Base-by-base conservation (phyloP, 2,329 filamentous ascomycete genomes). In the Botrytis porri region DNA sequence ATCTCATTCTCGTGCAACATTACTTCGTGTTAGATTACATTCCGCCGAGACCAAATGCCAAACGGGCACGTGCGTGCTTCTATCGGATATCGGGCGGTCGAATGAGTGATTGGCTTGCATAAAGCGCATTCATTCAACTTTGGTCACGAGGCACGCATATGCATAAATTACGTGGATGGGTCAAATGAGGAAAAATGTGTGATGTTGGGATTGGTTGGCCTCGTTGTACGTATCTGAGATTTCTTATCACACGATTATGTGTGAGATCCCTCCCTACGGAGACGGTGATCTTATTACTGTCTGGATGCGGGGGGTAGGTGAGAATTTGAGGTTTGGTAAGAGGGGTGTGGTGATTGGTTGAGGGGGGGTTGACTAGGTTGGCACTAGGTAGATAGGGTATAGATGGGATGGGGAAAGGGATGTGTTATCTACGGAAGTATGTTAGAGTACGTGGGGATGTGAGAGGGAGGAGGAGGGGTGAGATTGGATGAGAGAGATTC, bases 201-300 rank as follows among this genome's bases (percentile, higher is more conserved):
- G 22, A 20, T 45, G 35, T 29, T 20, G 32, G 29, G 35, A 66
- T 66, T 69, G 48, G 48, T n/a, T 29, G 64, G 16, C 9, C 35
- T 54, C 3, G 32, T 54, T 10, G 43, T 67, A 25, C 32, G 22
- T 39, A 12, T 39, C 25, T 39, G 16, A 41, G 25, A 63, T 63
- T 63, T 43, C 39, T 63, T 22, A 63, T 63, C 60, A 63, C 60
- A 63, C 29, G 60, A 29, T 63, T 41, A 63, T 63, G 35, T 41
- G 43, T 63, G 35, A 29, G 10, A 57, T 18, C 16, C 51, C n/a
- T 41, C 45, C 45, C 45, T 22, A 48, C 20, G 45, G 45, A 25
- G 45, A 57, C n/a, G 59, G 59, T 18, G 37, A n/a, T 12, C n/a
- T 39, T 35, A 35, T 37, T 61, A 35, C 35, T 12, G 35, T 16